Base-by-base conservation (phyloP, 257 asterid species). In the Haberlea rhodopensis region DNA sequence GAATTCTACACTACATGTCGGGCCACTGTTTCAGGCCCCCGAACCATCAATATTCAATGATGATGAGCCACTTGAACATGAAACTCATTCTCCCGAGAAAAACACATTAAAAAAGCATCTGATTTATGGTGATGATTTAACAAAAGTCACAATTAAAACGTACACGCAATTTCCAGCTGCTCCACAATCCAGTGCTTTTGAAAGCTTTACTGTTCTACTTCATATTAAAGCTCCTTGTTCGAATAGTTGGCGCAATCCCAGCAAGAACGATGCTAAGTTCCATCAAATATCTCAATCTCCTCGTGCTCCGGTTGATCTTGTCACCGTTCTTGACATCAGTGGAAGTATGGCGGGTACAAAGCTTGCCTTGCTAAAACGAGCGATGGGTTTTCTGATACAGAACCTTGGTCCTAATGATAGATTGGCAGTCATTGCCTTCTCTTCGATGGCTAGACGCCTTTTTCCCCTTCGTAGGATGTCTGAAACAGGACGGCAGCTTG, bases 291-390 rank as follows among this genome's bases (percentile, higher is more conserved):
- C 87, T 40, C 91, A 74, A 23, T 65, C 80, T 0, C 79, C 91
- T 34, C 99, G 97, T 43, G 95, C 95, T 2, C 92, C 97, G 1
- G 95, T 94, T 61, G 99, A 94, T 78, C 92, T 94, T n/a, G 97
- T 87, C 40, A 94, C 99, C 0, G 96, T 94, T 80, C 96, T 94
- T 58, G 99, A 94, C 69, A 89, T 84, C 31, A 94, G 99, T 32
- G 99, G 99, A 58, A 94, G 97, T 82, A 94, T 94, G 99, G 97
- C 97, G 1, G 99, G 99, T 21, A 90, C 97, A 1, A 94, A 94
- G 84, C 96, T 94, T 3, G 97, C 97, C 0, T 48, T 94, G 72
- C 81, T 94, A 24, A 94, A 94, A 75, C 89, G 97, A 19, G 99
- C 99, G 15, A 94, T 94, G 99, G 99, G 97, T 8, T 94, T 94